These are phyloP conservation scores for Monosporascus cannonballus DNA, from an alignment of 2,329 filamentous ascomycete species.

Conservation along the genomic window DNA sequence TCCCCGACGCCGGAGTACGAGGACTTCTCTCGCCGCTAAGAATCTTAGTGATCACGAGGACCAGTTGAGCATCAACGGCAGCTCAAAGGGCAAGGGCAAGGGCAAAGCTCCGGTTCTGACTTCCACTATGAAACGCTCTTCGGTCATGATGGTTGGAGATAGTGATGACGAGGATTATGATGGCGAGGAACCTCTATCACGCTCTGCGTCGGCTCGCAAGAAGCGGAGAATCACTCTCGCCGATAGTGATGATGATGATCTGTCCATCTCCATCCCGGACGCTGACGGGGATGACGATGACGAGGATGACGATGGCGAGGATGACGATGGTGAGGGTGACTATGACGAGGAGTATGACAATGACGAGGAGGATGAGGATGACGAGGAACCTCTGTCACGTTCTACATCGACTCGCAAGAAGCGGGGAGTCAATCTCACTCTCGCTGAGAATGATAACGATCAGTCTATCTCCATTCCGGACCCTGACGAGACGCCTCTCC, in stretches of 20 bases:
- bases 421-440: slow-evolving; percentile 1
- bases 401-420: slow-evolving; percentile 9
- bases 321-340: slow-evolving; percentile 5
- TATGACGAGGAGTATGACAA: slow-evolving; percentile 6
- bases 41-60: slow-evolving; percentile 1
- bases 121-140: slow-evolving; percentile 1
- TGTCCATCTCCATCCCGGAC: neutral
- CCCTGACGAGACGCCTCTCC: neutral
- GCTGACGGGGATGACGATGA: slow-evolving; percentile 1
- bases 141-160: slow-evolving; percentile 5
- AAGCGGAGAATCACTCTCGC: slow-evolving; percentile 2
- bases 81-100: slow-evolving; percentile 5
- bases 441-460: slow-evolving; percentile 1
- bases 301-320: slow-evolving; percentile 17
- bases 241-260: slow-evolving; percentile 1
- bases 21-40: neutral
- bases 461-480: neutral
- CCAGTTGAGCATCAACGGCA: neutral
- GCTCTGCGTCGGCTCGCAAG: slow-evolving; percentile 9
- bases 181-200: slow-evolving; percentile 7
- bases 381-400: neutral
- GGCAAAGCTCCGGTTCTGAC: slow-evolving; percentile 2
- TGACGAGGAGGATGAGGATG: slow-evolving; percentile 2
- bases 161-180: slow-evolving; percentile 12
- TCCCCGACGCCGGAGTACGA: slow-evolving; percentile 5